Evolutionary conservation across 345 rosid genomes (phyloP).

Genomic region (Eucalyptus grandis): DNA sequence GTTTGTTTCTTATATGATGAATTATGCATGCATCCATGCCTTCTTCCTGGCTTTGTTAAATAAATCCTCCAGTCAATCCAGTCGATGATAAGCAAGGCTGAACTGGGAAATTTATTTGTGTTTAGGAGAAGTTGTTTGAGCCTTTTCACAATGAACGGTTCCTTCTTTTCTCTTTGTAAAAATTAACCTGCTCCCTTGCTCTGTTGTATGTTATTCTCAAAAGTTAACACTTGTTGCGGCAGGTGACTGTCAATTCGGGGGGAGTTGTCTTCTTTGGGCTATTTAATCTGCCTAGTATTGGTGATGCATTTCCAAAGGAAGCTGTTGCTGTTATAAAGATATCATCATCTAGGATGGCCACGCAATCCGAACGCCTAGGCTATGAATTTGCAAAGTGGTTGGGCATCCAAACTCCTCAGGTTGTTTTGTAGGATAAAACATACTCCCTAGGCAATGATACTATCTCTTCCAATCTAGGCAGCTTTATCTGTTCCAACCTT

Average conservation of each 20-base stretch:
- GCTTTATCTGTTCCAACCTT: background rate
- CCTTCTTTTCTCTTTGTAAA: background rate
- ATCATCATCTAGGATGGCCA: constrained; percentile 98
- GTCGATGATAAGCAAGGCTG: background rate
- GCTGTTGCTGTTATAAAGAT: constrained; percentile 98
- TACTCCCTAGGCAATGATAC: background rate
- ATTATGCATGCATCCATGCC: background rate
- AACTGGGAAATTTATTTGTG: background rate
- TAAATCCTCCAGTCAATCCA: background rate
- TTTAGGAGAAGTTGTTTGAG: background rate
- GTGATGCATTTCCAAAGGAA: constrained; percentile 45
- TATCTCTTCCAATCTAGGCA: background rate
- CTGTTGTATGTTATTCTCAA: constrained; percentile 2
- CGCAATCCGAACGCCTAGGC: constrained; percentile 98
- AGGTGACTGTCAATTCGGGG: constrained; percentile 97
- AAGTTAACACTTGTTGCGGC: constrained; percentile 10
- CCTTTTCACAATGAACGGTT: background rate
- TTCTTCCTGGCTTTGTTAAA: background rate
- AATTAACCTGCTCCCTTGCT: background rate
- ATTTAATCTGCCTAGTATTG: constrained; percentile 39
- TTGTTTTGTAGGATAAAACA: constrained; percentile 3
- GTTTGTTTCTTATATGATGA: background rate
- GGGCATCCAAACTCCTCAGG: constrained; percentile 95
- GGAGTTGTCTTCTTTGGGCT: constrained; percentile 99
- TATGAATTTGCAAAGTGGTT: constrained; percentile 97